These are phyloP conservation scores for Collariella sp. DNA, from an alignment of 495 filamentous ascomycete genomes.

Conservation along the genomic window DNA sequence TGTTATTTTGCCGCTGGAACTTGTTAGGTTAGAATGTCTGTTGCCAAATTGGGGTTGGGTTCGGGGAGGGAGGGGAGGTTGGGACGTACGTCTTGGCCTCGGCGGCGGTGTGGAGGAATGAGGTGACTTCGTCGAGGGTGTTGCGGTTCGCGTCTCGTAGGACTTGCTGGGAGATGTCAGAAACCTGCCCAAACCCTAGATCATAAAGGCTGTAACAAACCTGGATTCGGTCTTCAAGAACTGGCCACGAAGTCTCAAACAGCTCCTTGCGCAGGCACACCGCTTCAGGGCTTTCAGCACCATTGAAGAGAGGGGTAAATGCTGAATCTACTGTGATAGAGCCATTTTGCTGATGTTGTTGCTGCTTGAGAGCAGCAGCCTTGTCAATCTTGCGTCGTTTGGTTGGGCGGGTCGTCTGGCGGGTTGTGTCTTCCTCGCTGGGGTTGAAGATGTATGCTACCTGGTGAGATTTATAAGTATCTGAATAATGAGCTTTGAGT, in stretches of 20 bases:
- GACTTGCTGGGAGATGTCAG: conserved; percentile 36
- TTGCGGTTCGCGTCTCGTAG: conserved; percentile 54
- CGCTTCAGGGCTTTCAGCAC: conserved; percentile 47
- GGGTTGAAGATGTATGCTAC: conserved; percentile 64
- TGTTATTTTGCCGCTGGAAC: conserved; percentile 45
- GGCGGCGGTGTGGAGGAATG: conserved; percentile 62
- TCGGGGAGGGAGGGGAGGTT: neutral
- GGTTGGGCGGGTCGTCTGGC: conserved; percentile 40
- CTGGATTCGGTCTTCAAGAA: conserved; percentile 59
- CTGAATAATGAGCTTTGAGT: neutral
- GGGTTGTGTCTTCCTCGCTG: conserved; percentile 23
- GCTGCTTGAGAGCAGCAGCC: neutral
- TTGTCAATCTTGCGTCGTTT: conserved; percentile 54
- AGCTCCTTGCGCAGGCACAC: conserved; percentile 49
- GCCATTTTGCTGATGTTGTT: neutral
- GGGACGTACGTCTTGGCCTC: conserved; percentile 29
- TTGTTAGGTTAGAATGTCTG: conserved; percentile 9
- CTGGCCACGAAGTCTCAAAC: conserved; percentile 60
- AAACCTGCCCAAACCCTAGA: neutral
- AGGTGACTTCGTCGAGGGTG: conserved; percentile 53
- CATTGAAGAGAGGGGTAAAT: conserved; percentile 57
- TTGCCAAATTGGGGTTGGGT: neutral
- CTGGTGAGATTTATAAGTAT: conserved; percentile 29
- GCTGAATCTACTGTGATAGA: conserved; percentile 7
- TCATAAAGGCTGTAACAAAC: conserved; percentile 34